Percentiles rank a stretch among this genome's conserved stretches.
Conservation (phyloP, 495 filamentous ascomycete genomes). For the Annulohypoxylon maeteangense region DNA sequence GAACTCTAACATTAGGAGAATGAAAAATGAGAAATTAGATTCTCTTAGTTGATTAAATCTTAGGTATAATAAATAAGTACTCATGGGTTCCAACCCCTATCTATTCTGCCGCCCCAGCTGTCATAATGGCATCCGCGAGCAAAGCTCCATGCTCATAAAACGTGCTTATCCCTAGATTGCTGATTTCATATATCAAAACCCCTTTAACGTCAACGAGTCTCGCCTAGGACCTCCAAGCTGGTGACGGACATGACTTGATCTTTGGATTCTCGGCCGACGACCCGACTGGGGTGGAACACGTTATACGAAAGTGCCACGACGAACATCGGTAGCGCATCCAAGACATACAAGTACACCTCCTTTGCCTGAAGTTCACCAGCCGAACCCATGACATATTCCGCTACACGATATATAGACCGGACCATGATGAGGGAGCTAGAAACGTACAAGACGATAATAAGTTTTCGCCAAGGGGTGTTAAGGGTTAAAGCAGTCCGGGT, state of each 20-base stretch:
- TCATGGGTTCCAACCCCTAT: no score
- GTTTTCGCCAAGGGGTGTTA: constrained; percentile 57
- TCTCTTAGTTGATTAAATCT: no score
- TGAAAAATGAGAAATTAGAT: no score
- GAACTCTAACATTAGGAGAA: no score
- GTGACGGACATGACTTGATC: neutral
- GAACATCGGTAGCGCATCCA: constrained; percentile 67
- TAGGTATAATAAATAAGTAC: no score
- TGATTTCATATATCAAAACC: neutral
- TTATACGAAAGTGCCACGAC: constrained; percentile 58
- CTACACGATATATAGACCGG: constrained; percentile 65
- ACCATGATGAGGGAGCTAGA: constrained; percentile 66
- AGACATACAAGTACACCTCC: constrained; percentile 67
- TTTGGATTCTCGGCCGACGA: constrained; percentile 18
- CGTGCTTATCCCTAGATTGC: no score
- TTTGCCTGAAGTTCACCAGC: constrained; percentile 53
- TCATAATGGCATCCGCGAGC: no score
- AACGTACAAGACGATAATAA: constrained; percentile 64
- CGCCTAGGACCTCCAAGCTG: constrained; percentile 16
- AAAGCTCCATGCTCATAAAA: no score
- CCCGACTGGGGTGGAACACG: constrained; percentile 54
- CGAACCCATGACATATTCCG: constrained; percentile 67
- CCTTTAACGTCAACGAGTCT: no score
- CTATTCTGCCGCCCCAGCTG: no score
- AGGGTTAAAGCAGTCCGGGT: constrained; percentile 14